These are phyloP conservation scores for Trichoderma koningiopsis DNA, from an alignment of 2,329 filamentous ascomycete genomes.

Conservation along the genomic window DNA sequence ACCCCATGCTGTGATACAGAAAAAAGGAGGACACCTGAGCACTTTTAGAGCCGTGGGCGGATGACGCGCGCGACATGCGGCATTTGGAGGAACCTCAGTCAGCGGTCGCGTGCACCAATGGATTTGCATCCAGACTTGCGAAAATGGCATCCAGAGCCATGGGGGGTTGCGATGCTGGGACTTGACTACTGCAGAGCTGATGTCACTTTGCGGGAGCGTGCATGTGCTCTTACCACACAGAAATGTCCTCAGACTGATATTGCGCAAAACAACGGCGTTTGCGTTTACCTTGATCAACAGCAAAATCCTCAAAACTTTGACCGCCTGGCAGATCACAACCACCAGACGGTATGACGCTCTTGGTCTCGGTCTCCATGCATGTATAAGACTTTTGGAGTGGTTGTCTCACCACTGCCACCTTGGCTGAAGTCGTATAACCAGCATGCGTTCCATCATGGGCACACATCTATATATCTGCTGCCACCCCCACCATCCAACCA, in stretches of 20 bases:
- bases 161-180: not conserved
- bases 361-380: not conserved
- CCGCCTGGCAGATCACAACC: not conserved
- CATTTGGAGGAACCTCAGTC: not conserved
- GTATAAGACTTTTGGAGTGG: not conserved
- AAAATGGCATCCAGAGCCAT: not conserved
- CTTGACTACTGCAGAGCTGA: not conserved
- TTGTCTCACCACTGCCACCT: not conserved
- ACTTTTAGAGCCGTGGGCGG: not conserved
- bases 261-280: not conserved
- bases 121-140: not conserved
- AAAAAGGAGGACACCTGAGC: constrained; percentile 18
- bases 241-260: not conserved
- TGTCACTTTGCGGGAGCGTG: constrained; percentile 3
- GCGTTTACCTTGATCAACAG: not conserved
- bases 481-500: not conserved
- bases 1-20: not conserved
- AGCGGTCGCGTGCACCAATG: constrained; percentile 16
- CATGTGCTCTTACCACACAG: not conserved
- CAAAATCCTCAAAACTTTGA: not conserved
- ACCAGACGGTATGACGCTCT: not conserved
- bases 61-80: constrained; percentile 17
- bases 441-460: not conserved
- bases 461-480: not conserved
- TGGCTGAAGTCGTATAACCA: not conserved